Evolutionary conservation across 805 yeast species (phyloP).

Genomic region (Peterozyma toletana): DNA sequence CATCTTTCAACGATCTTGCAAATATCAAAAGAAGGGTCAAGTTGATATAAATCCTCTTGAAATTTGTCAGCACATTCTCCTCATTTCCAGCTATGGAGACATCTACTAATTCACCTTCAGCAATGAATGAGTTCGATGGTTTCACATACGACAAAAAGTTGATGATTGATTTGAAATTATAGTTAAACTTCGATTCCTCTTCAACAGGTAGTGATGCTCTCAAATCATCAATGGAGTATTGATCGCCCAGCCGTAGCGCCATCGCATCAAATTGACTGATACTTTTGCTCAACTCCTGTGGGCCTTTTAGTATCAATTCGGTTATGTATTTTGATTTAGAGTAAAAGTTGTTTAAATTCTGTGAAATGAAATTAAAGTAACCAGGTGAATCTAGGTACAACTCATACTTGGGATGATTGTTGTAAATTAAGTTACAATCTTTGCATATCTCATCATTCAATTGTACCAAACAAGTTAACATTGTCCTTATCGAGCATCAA

Average conservation of each 20-base stretch:
- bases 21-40: not conserved
- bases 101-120: not conserved
- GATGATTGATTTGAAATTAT: not conserved
- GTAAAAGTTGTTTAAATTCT: not conserved
- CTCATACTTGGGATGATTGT: not conserved
- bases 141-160: not conserved
- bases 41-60: not conserved
- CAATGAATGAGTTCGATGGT: not conserved
- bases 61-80: not conserved
- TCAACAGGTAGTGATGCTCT: slow-evolving; percentile 1
- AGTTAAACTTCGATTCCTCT: not conserved
- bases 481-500: not conserved
- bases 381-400: not conserved
- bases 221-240: not conserved
- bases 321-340: not conserved
- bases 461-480: not conserved
- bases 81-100: not conserved
- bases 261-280: not conserved
- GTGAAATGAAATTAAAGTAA: not conserved
- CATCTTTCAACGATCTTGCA: not conserved
- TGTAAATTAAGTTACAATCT: not conserved
- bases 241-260: not conserved
- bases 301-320: not conserved
- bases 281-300: not conserved
- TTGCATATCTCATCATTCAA: not conserved